Evolutionary conservation across 176 grass and related monocot species (phyloP).

Genomic region (Hordeum vulgare): DNA sequence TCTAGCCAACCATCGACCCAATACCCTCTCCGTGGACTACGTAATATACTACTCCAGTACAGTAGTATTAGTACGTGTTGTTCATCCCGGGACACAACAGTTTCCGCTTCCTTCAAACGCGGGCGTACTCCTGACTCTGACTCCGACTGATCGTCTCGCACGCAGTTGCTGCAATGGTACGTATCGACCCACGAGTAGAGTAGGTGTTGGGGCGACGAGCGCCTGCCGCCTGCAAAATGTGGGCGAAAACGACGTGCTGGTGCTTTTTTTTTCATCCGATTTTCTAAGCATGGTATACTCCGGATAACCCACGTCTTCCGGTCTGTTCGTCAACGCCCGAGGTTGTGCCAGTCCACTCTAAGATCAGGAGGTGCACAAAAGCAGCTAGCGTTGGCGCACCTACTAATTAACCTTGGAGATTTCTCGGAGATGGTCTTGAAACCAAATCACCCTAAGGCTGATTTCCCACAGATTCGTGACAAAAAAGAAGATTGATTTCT

Average conservation of each 20-base stretch:
- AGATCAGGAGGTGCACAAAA: neutral
- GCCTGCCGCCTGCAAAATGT: slow-evolving; percentile 15
- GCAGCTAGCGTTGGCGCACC: neutral
- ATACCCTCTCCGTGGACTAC: too few species aligned
- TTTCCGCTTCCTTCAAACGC: neutral
- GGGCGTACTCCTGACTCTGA: neutral
- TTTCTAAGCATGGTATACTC: neutral
- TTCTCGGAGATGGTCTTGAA: neutral
- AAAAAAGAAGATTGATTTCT: too few species aligned
- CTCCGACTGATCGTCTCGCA: neutral
- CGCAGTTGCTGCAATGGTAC: neutral
- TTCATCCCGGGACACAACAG: neutral
- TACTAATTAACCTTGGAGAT: neutral
- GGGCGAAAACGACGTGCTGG: neutral
- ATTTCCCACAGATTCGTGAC: neutral
- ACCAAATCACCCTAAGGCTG: neutral
- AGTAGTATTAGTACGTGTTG: too few species aligned
- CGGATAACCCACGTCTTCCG: neutral
- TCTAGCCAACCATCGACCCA: too few species aligned
- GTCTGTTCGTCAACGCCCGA: neutral
- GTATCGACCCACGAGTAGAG: neutral
- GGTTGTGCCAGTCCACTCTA: neutral
- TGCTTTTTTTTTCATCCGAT: too few species aligned
- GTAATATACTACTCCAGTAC: neutral
- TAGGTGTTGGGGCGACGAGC: too few species aligned